Base-by-base conservation (phyloP, 1,139 yeast genomes). In the Sporopachydermia cereana region DNA sequence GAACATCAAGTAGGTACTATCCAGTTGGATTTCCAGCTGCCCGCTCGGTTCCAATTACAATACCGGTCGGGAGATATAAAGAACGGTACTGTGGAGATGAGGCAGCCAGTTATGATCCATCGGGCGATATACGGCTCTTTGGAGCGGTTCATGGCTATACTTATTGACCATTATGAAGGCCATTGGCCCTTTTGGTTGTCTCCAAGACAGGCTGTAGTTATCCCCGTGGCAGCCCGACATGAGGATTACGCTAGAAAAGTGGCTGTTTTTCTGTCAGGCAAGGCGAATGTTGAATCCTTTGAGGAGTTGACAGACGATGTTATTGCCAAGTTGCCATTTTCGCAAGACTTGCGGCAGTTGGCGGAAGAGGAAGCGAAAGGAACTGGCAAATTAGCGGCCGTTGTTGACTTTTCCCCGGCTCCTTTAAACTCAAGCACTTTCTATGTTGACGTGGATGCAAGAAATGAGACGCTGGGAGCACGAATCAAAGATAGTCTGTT, bases 111-210 rank as follows among this genome's bases (percentile, higher is more conserved):
- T 30, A 78, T 91, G 84, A 77, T 91, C 29, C 99, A 91, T 58
- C 72, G 99, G 48, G 98, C 98, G 0, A 88, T 91, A 2, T 84
- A 86, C 57, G 99, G 99, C 0, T 85, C 96, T 0, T 72, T 91
- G 22, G 98, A 91, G 61, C 72, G 99, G 53, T 89, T 91, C 62
- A 69, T 91, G 62, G 96, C 97, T 2, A 77, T 93, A 51, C 68
- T 91, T 49, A 77, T 89, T 44, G 98, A 93, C 59, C 95, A 89
- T 55, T 89, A 79, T 60, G 77, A 77, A 47, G 99, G 98, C 0
- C 83, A 83, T 54, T 91, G 99, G 98, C 99, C 99, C 12, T 91
- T 93, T 60, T 91, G 98, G 98, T 64, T 91, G 48, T 85, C 84
- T 50, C 96, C 98, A n/a, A 73, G 94, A 52, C 99, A 91, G 60